Evolutionary conservation across 768 basidiomycete species (phyloP).

Genomic region (Amylocystis lapponica): DNA sequence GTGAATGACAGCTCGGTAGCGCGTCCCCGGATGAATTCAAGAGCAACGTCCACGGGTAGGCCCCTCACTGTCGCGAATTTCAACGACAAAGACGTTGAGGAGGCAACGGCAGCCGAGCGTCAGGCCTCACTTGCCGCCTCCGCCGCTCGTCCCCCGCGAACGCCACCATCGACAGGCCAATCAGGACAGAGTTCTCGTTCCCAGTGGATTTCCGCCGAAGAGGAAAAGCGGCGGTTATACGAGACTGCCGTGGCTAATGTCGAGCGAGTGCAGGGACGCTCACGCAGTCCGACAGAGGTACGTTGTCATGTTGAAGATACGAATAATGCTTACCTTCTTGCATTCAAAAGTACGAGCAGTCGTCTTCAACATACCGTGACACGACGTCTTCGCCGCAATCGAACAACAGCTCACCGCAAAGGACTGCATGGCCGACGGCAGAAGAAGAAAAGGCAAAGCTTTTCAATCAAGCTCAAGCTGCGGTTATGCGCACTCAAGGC

Average conservation of each 20-base stretch:
- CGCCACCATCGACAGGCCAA: not conserved
- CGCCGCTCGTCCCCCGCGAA: not conserved
- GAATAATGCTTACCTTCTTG: not conserved
- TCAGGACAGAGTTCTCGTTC: not conserved
- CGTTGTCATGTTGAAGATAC: conserved; percentile 1
- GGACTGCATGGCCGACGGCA: conserved; percentile 52
- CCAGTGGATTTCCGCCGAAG: conserved; percentile 32
- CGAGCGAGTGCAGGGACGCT: conserved; percentile 33
- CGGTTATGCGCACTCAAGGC: conserved; percentile 55
- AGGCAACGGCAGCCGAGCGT: conserved; percentile 36
- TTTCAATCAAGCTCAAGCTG: conserved; percentile 63
- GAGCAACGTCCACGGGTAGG: conserved; percentile 15
- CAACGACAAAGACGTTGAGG: conserved; percentile 33
- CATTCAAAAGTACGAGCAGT: too few relatives aligned
- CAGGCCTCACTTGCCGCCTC: too few relatives aligned
- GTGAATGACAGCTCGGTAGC: conserved; percentile 6
- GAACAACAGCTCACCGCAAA: conserved; percentile 7
- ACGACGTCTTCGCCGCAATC: conserved; percentile 8
- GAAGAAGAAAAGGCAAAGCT: conserved; percentile 73
- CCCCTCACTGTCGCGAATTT: conserved; percentile 39
- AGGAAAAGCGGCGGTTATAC: conserved; percentile 39
- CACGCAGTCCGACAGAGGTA: conserved; percentile 19
- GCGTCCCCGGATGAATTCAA: conserved; percentile 29
- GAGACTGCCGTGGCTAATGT: conserved; percentile 36
- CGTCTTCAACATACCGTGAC: not conserved